Conservation (phyloP, 2,329 filamentous ascomycete genomes). For the Chrysoporthe puriensis region DNA sequence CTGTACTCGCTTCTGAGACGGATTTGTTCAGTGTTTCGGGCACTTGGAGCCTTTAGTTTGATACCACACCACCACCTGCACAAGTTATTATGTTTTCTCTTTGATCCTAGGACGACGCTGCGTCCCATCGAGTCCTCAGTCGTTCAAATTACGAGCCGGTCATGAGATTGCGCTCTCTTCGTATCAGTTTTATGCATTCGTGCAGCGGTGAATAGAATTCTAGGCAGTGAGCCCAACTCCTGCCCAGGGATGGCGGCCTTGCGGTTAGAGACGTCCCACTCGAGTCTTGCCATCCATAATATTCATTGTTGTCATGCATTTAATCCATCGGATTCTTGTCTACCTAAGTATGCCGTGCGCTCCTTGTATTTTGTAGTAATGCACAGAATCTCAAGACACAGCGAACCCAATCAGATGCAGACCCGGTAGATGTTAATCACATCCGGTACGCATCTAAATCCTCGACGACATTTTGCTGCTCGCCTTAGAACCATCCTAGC, state of each 20-base stretch:
- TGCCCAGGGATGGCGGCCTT: neutral
- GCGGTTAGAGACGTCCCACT: neutral
- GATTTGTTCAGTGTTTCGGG: slow-evolving; percentile 10
- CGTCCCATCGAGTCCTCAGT: neutral
- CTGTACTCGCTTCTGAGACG: slow-evolving; percentile 10
- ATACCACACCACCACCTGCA: slow-evolving; percentile 26
- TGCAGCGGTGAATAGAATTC: too few relatives aligned
- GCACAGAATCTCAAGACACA: neutral
- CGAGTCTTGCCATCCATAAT: neutral
- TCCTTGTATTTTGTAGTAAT: neutral
- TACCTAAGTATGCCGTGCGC: neutral
- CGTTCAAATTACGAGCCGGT: too few relatives aligned
- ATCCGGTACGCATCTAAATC: neutral
- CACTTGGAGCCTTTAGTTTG: slow-evolving; percentile 15
- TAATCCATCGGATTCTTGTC: neutral
- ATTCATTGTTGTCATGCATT: neutral
- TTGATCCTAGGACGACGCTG: too few relatives aligned
- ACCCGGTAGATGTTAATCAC: neutral
- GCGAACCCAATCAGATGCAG: neutral
- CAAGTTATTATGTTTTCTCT: slow-evolving; percentile 7
- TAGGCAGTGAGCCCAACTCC: too few relatives aligned
- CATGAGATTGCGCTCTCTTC: too few relatives aligned
- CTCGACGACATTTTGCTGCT: neutral
- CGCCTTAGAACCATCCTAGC: neutral
- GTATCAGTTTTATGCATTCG: too few relatives aligned